Percentiles rank a stretch among this genome's conserved stretches.
Evolutionary conservation across 2,329 filamentous ascomycete genomes (phyloP).

Genomic region (Phaeosphaeriaceae sp.): DNA sequence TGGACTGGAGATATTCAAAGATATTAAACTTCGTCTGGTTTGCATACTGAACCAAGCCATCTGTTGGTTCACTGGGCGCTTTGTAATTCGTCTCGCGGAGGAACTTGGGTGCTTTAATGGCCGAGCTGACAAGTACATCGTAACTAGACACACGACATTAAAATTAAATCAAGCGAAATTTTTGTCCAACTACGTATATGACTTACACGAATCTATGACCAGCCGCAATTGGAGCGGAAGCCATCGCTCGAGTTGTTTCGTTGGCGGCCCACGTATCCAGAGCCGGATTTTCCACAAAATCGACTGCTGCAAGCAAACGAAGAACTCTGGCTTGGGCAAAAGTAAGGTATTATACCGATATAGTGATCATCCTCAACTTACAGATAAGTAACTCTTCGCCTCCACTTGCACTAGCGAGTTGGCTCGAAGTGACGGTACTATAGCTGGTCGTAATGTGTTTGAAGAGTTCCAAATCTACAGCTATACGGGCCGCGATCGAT

Average conservation of each 20-base stretch:
- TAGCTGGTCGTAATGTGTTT: slow-evolving; percentile 2
- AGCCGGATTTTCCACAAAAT: slow-evolving; percentile 9
- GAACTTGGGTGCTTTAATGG: slow-evolving; percentile 17
- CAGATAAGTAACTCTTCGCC: slow-evolving; percentile 15
- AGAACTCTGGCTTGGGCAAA: slow-evolving; percentile 15
- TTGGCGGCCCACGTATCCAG: slow-evolving; percentile 12
- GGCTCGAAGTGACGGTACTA: slow-evolving; percentile 22
- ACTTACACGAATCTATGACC: slow-evolving; percentile 19
- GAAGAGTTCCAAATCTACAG: slow-evolving; percentile 16
- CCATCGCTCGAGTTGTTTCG: slow-evolving; percentile 17
- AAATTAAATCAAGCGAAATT: not conserved
- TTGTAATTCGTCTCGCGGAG: slow-evolving; percentile 11
- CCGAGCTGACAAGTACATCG: slow-evolving; percentile 10
- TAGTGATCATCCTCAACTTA: not conserved
- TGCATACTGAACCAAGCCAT: slow-evolving; percentile 16
- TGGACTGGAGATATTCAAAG: not conserved
- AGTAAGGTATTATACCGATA: slow-evolving; percentile 46
- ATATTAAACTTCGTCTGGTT: not conserved
- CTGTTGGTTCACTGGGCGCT: slow-evolving; percentile 8
- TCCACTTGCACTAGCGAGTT: not conserved
- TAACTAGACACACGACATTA: slow-evolving; percentile 1
- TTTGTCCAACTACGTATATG: not conserved
- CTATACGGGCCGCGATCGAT: slow-evolving; percentile 11
- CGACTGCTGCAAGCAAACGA: slow-evolving; percentile 11
- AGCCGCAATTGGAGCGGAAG: slow-evolving; percentile 12